phyloP scores from a whole-genome alignment of 1,284 basidiomycete genomes.

The Agroathelia rolfsii region DNA sequence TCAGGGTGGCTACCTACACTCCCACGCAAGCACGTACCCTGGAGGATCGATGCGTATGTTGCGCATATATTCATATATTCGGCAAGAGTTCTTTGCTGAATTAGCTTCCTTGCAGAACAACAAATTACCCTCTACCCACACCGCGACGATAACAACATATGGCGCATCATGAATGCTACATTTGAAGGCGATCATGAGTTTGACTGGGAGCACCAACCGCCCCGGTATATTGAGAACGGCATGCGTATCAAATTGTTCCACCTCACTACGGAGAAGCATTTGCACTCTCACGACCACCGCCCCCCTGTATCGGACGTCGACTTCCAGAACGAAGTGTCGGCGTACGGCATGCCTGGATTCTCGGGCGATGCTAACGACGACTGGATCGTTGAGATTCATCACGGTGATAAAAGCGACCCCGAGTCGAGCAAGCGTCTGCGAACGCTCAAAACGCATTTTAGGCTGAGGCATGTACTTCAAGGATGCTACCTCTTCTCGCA shows the following conservation, averaged over 20 bases:
- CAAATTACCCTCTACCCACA: constrained; percentile 98
- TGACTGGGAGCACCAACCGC: constrained; percentile 47
- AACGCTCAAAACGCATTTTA: constrained; percentile 79
- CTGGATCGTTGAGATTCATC: constrained; percentile 86
- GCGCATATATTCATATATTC: background rate
- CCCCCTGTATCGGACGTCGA: constrained; percentile 97
- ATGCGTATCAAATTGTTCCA: constrained; percentile 82
- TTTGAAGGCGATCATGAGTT: constrained; percentile 36
- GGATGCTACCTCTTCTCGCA: constrained; percentile 98
- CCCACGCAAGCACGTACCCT: constrained; percentile 86
- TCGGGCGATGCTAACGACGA: constrained; percentile 90
- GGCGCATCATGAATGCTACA: constrained; percentile 73
- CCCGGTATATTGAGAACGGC: constrained; percentile 58
- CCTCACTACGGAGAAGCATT: constrained; percentile 69
- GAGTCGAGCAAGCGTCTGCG: constrained; percentile 65
- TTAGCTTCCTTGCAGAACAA: constrained; percentile 55
- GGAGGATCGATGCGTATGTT: constrained; percentile 72
- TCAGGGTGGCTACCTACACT: constrained; percentile 96
- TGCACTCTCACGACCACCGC: constrained; percentile 92
- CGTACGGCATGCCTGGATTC: constrained; percentile 85
- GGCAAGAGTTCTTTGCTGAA: background rate
- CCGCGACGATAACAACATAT: constrained; percentile 86
- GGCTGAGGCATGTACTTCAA: constrained; percentile 76
- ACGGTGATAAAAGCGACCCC: constrained; percentile 54
- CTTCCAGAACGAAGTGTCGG: constrained; percentile 98